These are phyloP conservation scores for Paramecium biaurelia DNA, from an alignment of 73 alveolate species.

Conservation along the genomic window DNA sequence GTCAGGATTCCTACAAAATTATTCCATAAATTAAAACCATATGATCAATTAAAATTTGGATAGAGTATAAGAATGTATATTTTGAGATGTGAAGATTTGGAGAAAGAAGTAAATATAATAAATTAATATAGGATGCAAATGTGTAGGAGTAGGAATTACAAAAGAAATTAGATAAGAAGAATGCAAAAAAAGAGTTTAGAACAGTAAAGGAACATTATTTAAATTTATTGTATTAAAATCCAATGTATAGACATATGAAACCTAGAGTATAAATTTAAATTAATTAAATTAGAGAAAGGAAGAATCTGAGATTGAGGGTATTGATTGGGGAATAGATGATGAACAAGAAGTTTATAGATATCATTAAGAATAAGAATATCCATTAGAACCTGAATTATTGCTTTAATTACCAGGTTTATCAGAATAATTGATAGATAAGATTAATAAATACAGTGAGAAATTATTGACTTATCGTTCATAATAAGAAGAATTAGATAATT, in stretches of 20 bases:
- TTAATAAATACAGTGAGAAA: constrained; percentile 22
- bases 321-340: constrained; percentile 52
- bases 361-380: constrained; percentile 44
- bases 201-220: constrained; percentile 24
- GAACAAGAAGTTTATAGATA: constrained; percentile 44
- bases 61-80: constrained; percentile 39
- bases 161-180: background rate
- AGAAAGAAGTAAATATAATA: background rate
- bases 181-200: background rate
- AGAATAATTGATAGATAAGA: background rate
- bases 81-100: constrained; percentile 39
- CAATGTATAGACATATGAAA: background rate
- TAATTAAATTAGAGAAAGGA: background rate
- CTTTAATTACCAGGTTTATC: background rate
- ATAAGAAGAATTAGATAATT: constrained; percentile 20
- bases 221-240: background rate
- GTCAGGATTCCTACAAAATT: constrained; percentile 60
- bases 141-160: background rate
- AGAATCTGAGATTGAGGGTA: background rate
- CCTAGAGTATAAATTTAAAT: constrained; percentile 3
- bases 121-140: background rate
- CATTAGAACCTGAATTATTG: constrained; percentile 38
- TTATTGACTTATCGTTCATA: background rate
- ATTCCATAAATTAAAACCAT: constrained; percentile 68
- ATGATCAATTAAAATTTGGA: constrained; percentile 73